Percentiles rank a stretch among this genome's conserved stretches.
phyloP scores from a whole-genome alignment of 2,329 filamentous ascomycete genomes.

The Fusarium sp. region DNA sequence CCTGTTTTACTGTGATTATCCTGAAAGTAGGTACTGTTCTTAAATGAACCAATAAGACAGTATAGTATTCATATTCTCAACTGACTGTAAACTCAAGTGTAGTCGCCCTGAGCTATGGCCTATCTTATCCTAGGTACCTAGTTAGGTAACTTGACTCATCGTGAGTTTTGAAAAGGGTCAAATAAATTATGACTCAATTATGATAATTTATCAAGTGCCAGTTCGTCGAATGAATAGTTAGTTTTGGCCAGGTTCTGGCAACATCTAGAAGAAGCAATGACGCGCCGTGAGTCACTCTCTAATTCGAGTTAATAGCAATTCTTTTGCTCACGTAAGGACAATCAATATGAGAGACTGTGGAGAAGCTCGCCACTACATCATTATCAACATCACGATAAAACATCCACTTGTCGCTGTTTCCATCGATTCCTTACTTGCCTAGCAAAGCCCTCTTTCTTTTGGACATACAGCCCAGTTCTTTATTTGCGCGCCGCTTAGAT shows the following conservation, averaged over 20 bases:
- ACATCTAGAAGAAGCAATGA: constrained; percentile 17
- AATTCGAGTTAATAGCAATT: constrained; percentile 20
- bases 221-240: constrained; percentile 1
- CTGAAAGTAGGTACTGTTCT: neutral
- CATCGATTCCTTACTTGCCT: neutral
- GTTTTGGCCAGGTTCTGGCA: neutral
- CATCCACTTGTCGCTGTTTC: constrained; percentile 8
- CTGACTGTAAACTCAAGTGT: neutral
- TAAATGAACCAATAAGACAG: neutral
- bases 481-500: constrained; percentile 23
- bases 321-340: constrained; percentile 33
- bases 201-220: neutral
- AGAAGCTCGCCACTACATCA: constrained; percentile 30
- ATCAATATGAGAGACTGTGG: constrained; percentile 15
- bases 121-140: neutral
- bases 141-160: constrained; percentile 11
- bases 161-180: neutral
- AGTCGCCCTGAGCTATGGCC: neutral
- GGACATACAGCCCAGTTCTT: neutral
- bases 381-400: constrained; percentile 30
- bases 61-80: neutral
- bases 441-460: neutral
- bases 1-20: neutral
- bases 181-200: constrained; percentile 19
- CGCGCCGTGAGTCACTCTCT: constrained; percentile 32